phyloP scores from a whole-genome alignment of 1,139 yeast species.

The Pichia kudriavzevii region DNA sequence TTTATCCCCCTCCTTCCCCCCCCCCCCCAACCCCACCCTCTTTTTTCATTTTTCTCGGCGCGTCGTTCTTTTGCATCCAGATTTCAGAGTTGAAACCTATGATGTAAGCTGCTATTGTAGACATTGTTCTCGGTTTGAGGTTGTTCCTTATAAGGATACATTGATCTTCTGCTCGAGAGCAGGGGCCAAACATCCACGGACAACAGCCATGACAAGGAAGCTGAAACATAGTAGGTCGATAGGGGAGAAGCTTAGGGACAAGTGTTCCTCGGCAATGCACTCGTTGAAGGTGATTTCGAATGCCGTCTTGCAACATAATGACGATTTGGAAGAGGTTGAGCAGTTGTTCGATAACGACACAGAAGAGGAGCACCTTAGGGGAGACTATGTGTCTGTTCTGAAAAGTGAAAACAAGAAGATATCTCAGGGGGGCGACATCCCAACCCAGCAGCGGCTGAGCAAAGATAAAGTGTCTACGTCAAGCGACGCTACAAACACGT shows the following conservation, averaged over 20 bases:
- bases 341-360: conserved; percentile 6
- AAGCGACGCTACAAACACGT: neutral
- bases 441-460: conserved; percentile 7
- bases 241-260: conserved; percentile 6
- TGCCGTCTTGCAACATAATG: conserved; percentile 9
- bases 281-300: conserved; percentile 10
- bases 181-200: too few species aligned
- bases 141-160: too few species aligned
- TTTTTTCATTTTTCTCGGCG: too few species aligned
- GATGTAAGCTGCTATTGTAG: too few species aligned
- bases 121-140: too few species aligned
- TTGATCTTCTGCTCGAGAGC: too few species aligned
- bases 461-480: too few species aligned
- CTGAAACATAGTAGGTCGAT: conserved; percentile 10
- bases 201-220: conserved; percentile 14
- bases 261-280: conserved; percentile 8
- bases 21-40: too few species aligned
- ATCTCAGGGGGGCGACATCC: neutral
- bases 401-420: conserved; percentile 2
- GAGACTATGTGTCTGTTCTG: neutral
- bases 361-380: conserved; percentile 4
- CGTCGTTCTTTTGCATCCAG: too few species aligned
- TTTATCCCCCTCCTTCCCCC: too few species aligned
- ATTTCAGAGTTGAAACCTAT: too few species aligned
- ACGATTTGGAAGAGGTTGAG: conserved; percentile 7